Conservation (phyloP, 805 yeast genomes). For the Candida glaebosa region DNA sequence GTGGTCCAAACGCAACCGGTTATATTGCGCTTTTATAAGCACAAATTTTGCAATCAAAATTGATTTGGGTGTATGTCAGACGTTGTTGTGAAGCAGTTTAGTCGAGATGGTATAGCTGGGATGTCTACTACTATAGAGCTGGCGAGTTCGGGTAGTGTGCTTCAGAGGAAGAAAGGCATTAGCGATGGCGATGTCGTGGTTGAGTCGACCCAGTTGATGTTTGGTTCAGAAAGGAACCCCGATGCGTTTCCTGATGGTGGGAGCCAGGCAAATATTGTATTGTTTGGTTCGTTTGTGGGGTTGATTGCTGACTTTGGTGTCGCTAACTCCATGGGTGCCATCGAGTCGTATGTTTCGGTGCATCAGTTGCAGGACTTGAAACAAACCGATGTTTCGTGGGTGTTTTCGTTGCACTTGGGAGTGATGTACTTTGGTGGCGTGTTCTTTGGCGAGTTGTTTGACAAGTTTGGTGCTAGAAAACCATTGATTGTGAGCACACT, state of each 20-base stretch:
- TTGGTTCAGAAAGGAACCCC: conserved; percentile 18
- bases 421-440: conserved; percentile 28
- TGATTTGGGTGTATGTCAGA: no score
- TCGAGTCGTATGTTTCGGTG: conserved; percentile 22
- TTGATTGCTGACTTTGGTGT: conserved; percentile 26
- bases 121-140: not conserved
- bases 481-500: conserved; percentile 19
- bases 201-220: conserved; percentile 14
- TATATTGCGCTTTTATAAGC: no score
- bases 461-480: conserved; percentile 21
- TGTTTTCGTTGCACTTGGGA: conserved; percentile 28
- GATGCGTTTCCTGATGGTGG: conserved; percentile 30
- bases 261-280: conserved; percentile 18
- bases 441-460: conserved; percentile 27
- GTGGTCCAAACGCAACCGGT: no score
- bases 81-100: no score
- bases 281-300: conserved; percentile 26
- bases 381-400: conserved; percentile 27
- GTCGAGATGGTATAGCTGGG: not conserved
- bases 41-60: no score
- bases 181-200: not conserved
- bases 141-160: not conserved
- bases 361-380: conserved; percentile 17
- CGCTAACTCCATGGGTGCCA: conserved; percentile 27
- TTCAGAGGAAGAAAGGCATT: not conserved